Percentiles rank a stretch among this genome's conserved stretches.
These are phyloP conservation scores for Dothiorella sarmentorum DNA, from an alignment of 2,329 filamentous ascomycete species.

Conservation along the genomic window DNA sequence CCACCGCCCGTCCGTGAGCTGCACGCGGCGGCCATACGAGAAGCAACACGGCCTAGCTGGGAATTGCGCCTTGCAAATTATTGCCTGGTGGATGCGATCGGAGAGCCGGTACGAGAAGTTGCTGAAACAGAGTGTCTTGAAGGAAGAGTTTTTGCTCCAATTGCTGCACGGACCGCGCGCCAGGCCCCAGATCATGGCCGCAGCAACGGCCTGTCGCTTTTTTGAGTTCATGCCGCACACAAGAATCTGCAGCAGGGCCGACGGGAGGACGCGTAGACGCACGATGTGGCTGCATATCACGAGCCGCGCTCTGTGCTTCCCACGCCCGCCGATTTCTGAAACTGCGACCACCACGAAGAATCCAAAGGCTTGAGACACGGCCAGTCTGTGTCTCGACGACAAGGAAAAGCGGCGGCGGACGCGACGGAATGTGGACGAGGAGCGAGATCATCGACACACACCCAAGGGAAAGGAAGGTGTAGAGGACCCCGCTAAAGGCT, in stretches of 20 bases:
- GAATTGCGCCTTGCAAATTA: too few relatives aligned
- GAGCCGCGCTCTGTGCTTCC: slow-evolving; percentile 8
- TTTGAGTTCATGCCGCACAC: background rate
- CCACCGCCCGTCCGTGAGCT: background rate
- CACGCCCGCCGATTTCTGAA: background rate
- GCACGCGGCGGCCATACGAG: background rate
- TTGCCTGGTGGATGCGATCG: background rate
- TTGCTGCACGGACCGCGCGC: background rate
- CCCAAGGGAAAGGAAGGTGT: background rate
- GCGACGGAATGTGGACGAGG: too few relatives aligned
- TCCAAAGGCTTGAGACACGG: background rate
- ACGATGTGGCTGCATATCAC: slow-evolving; percentile 15
- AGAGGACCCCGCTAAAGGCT: background rate
- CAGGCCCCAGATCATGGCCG: background rate
- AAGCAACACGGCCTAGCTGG: background rate
- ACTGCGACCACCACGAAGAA: background rate
- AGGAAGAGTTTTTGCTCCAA: background rate
- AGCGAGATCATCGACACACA: slow-evolving; percentile 6
- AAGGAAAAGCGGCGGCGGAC: background rate
- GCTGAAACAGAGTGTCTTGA: slow-evolving; percentile 8
- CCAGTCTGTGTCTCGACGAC: background rate
- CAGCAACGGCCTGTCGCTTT: background rate
- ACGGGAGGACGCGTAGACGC: slow-evolving; percentile 4
- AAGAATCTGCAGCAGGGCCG: background rate
- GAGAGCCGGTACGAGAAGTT: background rate